Base-by-base conservation (phyloP, 129 eudicot genomes). In the Saussurea involucrata region DNA sequence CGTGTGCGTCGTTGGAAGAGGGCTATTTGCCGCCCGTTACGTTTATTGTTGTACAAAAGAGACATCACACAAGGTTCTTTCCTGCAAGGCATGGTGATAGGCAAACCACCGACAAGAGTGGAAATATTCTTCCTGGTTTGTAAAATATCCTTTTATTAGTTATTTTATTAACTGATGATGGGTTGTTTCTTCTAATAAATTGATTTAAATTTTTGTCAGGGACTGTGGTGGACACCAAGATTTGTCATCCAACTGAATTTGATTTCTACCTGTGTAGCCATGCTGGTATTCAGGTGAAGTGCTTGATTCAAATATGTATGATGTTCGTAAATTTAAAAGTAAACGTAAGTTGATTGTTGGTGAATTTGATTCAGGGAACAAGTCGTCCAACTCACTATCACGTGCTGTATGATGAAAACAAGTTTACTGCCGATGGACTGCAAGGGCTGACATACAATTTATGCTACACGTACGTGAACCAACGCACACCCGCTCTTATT, bases 331-430 rank as follows among this genome's bases (percentile, higher is more conserved):
- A 53, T 13, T 8, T 53, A n/a, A 40, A 18, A 53, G 24, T 53
- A 53, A 53, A 53, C 13, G 4, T 53, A 49, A 12, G 17, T 49
- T 2, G 4, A 34, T 66, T 17, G 65, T 15, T 55, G 24, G 25
- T 46, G 42, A 3, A 22, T 70, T 13, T 53, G 22, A 57, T 20
- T 66, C 58, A 95, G 98, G 98, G 98, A 2, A 95, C 98, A 0
- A 95, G 98, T 44, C 83, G 97, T 0, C 98, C 97, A 0, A 74
- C 96, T 0, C 98, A 92, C 67, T 95, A 91, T 65, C 98, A 95
- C 79, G 96, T 95, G 34, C 49, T 95, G 27, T 87, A 42, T 78
- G 98, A 95, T 80, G 98, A 92, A 49, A 95, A 95, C 85, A 63
- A 40, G 11, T 95, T 95, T 77, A 79, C 81, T 12, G 90, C 98